phyloP scores from a whole-genome alignment of 2,329 filamentous ascomycete genomes.

The Calonectria hawksworthii region DNA sequence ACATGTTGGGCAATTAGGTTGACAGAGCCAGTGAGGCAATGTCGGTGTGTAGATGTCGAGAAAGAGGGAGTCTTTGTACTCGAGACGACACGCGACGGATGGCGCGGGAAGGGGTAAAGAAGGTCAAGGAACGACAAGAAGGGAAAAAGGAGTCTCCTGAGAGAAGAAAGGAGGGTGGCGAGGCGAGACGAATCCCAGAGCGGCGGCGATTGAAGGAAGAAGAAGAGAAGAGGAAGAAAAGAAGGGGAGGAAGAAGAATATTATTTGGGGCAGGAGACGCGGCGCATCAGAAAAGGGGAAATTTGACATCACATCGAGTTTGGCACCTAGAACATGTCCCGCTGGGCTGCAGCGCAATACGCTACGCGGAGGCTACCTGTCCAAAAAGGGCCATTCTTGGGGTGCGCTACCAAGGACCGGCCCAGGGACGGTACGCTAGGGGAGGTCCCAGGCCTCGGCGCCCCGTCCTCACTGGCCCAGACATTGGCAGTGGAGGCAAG shows the following conservation, averaged over 20 bases:
- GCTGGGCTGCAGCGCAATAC: constrained; percentile 13
- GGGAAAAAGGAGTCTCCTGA: constrained; percentile 43
- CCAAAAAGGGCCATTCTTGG: constrained; percentile 2
- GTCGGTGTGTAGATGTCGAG: constrained; percentile 4
- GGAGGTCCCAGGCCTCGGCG: constrained; percentile 11
- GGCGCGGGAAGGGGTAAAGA: constrained; percentile 41
- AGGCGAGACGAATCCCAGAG: constrained; percentile 34
- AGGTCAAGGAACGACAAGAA: constrained; percentile 55
- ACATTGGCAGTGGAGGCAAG: constrained; percentile 12
- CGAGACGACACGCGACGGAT: constrained; percentile 43
- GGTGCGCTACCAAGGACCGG: constrained; percentile 24
- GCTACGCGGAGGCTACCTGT: constrained; percentile 16
- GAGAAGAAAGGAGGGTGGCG: constrained; percentile 35
- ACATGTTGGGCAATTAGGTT: constrained; percentile 50
- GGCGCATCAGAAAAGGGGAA: constrained; percentile 54
- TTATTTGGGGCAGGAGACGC: constrained; percentile 42
- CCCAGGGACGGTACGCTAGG: constrained; percentile 21
- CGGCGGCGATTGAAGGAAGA: constrained; percentile 40
- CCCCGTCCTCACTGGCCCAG: constrained; percentile 7
- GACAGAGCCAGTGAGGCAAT: constrained; percentile 23
- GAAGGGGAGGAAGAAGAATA: constrained; percentile 48
- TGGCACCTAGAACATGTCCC: constrained; percentile 26
- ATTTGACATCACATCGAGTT: constrained; percentile 48
- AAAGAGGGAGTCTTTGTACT: background rate
- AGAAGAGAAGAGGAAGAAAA: constrained; percentile 46